A percentile compares a stretch with the other conserved stretches of the same genome.
These are phyloP conservation scores for Cercophora scortea DNA, from an alignment of 495 filamentous ascomycete genomes.

Conservation along the genomic window DNA sequence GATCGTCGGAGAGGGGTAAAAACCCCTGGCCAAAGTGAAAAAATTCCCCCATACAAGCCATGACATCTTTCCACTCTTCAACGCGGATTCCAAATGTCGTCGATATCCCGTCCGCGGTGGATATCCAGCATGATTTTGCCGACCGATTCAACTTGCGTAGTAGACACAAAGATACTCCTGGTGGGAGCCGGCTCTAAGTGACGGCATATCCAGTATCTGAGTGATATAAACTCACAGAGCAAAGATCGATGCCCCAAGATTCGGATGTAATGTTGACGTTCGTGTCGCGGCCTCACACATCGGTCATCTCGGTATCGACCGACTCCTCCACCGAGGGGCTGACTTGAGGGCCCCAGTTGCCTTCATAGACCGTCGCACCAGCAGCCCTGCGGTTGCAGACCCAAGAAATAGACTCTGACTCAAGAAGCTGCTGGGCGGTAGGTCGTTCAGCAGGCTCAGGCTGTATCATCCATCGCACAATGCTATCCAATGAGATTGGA, in stretches of 20 bases:
- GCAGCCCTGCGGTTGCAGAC: constrained; percentile 64
- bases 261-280: constrained; percentile 1
- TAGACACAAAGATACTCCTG: constrained; percentile 22
- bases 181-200: constrained; percentile 14
- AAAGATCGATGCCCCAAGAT: constrained; percentile 12
- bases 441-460: constrained; percentile 69
- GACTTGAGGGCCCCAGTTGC: constrained; percentile 74
- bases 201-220: constrained; percentile 29
- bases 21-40: constrained; percentile 6
- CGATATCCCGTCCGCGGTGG: constrained; percentile 21
- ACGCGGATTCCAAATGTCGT: constrained; percentile 21
- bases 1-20: not conserved
- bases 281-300: constrained; percentile 23
- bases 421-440: constrained; percentile 61
- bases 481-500: constrained; percentile 65
- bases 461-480: constrained; percentile 83
- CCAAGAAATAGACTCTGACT: constrained; percentile 64
- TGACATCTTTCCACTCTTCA: constrained; percentile 6
- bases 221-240: constrained; percentile 19
- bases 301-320: constrained; percentile 42
- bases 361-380: constrained; percentile 87
- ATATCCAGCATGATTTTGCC: constrained; percentile 24
- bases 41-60: constrained; percentile 8
- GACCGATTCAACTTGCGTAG: constrained; percentile 17
- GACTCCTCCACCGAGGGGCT: constrained; percentile 14